Conservation (phyloP, 2,329 filamentous ascomycete genomes). For the Fusarium sp. region DNA sequence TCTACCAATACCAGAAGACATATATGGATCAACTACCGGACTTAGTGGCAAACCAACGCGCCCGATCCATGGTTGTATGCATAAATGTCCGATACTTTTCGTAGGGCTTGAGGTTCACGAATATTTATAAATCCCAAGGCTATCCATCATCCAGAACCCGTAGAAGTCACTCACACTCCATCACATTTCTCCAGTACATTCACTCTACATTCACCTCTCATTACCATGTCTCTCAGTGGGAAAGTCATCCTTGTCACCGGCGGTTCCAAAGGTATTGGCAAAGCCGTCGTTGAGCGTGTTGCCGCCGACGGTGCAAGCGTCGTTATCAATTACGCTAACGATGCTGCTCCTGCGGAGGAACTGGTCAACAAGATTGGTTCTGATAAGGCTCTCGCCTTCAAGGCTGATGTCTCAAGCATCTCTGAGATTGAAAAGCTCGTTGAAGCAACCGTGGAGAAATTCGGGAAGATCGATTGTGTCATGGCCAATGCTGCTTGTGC, state of each 20-base stretch:
- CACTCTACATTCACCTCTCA: fast-evolving
- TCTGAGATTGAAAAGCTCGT: not conserved
- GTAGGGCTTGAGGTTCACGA: too few species aligned
- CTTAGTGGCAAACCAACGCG: not conserved
- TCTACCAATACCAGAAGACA: not conserved
- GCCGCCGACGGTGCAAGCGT: conserved; percentile 10
- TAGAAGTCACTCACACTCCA: too few species aligned
- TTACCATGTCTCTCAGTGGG: not conserved
- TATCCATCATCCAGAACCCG: fast-evolving
- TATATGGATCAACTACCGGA: not conserved
- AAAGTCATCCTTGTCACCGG: conserved; percentile 9
- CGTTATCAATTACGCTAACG: conserved; percentile 15
- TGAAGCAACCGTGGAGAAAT: not conserved
- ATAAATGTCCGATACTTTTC: too few species aligned
- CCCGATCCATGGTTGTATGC: too few species aligned
- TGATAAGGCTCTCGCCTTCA: not conserved
- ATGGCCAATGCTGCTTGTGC: conserved; percentile 25
- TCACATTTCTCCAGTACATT: fast-evolving
- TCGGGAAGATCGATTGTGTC: conserved; percentile 11
- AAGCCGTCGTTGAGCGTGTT: conserved; percentile 12
- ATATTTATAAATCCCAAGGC: not conserved
- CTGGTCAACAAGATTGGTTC: conserved; percentile 3
- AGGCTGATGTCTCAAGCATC: not conserved
- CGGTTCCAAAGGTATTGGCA: conserved; percentile 14
- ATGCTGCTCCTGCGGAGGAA: not conserved